Evolutionary conservation across 768 basidiomycete genomes (phyloP), one percentile per base, ranked within the genome.

Genomic region (Cubamyces lactineus): DNA sequence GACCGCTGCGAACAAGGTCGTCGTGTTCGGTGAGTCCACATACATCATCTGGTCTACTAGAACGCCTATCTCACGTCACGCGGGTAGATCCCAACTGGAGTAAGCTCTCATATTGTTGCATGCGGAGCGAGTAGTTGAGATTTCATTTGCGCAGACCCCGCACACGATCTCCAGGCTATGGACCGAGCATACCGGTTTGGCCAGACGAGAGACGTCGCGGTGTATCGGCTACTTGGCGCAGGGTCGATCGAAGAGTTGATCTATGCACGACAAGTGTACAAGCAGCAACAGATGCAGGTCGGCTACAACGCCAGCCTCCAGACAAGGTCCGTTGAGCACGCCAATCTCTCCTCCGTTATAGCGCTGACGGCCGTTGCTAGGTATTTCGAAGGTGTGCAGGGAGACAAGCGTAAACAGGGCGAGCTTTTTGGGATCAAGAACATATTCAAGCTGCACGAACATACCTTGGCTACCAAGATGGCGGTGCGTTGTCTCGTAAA

Each of bases 161-260:
- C 96, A 0, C 92, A 97, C 67, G 96, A 99, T 71, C 75, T 98
- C 8, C 96, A 94, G 72, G 92, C 93, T 2, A 92, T 92, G 89
- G 93, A 94, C 62, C 79, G 88, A 57, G 92, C 91, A 1, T 94
- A 89, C 71, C 85, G 92, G 5, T 91, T 93, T 62, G 94, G 94
- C 15, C 94, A 96, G 73, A 86, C 82, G 1, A 87, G 93, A 19
- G 88, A 95, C 67, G 94, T 96, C 21, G 79, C 84, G 1, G 93
- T 96, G 1, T 93, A 86, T 68, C 84, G 94, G 39, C 80, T 96
- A 7, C 79, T 96, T 16, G 92, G 90, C 0, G 92, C 92, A 3
- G 94, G 94, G 2, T 91, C 92, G 7, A 80, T 95, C 13, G 93
- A 95, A 69, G 93, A 96, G 71, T 75, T 93, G 45, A 92, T 94